Percentiles rank a stretch among this genome's conserved stretches.
Evolutionary conservation across 2,329 filamentous ascomycete genomes (phyloP).

Genomic region (Gliomastix tumulicola): DNA sequence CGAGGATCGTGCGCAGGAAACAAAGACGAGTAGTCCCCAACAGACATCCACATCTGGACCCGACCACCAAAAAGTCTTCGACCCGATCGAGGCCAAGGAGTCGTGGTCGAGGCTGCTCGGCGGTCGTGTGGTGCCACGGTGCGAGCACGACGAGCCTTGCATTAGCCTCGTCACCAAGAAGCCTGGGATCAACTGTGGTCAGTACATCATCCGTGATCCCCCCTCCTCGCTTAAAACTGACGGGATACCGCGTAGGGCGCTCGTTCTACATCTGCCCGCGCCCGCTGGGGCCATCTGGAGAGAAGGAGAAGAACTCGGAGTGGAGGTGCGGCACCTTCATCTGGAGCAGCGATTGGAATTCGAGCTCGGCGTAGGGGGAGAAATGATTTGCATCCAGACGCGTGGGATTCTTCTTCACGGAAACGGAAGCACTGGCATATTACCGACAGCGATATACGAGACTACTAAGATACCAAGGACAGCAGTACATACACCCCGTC

Average conservation of each 20-base stretch:
- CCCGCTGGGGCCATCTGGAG: slow-evolving; percentile 77
- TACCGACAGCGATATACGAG: too few species aligned
- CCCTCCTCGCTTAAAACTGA: too few species aligned
- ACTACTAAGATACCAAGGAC: too few species aligned
- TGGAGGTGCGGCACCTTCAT: slow-evolving; percentile 88
- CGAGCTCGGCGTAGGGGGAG: too few species aligned
- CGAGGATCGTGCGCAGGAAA: background rate
- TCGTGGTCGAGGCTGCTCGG: slow-evolving; percentile 81
- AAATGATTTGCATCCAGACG: too few species aligned
- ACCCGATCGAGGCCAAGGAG: slow-evolving; percentile 68
- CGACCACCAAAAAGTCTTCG: slow-evolving; percentile 40
- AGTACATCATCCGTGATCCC: slow-evolving; percentile 15
- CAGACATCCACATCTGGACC: slow-evolving; percentile 1
- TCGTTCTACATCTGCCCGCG: slow-evolving; percentile 59
- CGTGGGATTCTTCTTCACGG: too few species aligned
- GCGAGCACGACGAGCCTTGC: slow-evolving; percentile 85
- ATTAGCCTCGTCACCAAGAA: slow-evolving; percentile 83
- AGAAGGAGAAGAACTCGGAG: slow-evolving; percentile 75
- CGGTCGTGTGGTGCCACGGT: slow-evolving; percentile 66
- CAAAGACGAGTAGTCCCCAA: background rate
- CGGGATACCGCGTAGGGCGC: too few species aligned
- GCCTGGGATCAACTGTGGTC: slow-evolving; percentile 72
- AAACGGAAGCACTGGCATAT: too few species aligned
- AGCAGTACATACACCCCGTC: too few species aligned
- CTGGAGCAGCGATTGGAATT: slow-evolving; percentile 56